phyloP scores from a whole-genome alignment of 2,329 filamentous ascomycete genomes.

The Byssothecium circinans region DNA sequence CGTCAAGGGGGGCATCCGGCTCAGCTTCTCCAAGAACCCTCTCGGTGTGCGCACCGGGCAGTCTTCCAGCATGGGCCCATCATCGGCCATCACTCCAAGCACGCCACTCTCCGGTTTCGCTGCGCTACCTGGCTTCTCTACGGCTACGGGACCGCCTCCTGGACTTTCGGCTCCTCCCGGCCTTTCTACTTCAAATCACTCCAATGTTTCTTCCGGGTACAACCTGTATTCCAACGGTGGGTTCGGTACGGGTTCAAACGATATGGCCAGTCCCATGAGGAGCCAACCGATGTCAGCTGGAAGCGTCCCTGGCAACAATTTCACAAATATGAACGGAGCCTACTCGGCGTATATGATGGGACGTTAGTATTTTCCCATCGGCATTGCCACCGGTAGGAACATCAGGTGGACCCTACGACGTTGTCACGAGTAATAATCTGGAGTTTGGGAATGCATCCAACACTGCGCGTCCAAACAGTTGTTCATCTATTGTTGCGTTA shows the following conservation, averaged over 20 bases:
- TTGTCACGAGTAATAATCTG: constrained; percentile 40
- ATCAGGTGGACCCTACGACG: constrained; percentile 16
- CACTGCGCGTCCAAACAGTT: constrained; percentile 33
- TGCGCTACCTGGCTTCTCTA: constrained; percentile 60
- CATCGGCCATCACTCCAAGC: constrained; percentile 54
- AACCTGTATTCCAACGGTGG: constrained; percentile 43
- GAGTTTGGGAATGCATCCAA: constrained; percentile 38
- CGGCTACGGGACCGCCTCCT: constrained; percentile 76
- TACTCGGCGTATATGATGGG: constrained; percentile 47
- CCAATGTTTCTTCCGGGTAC: constrained; percentile 36
- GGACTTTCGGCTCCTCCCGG: constrained; percentile 77
- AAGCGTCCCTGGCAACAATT: constrained; percentile 33
- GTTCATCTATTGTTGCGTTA: constrained; percentile 41
- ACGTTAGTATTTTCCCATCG: constrained; percentile 24
- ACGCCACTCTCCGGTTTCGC: constrained; percentile 61
- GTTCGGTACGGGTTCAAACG: constrained; percentile 39
- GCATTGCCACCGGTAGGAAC: neutral
- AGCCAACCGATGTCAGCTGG: constrained; percentile 34
- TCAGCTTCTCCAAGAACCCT: constrained; percentile 97
- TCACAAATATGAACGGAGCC: constrained; percentile 31
- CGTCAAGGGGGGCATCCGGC: constrained; percentile 87
- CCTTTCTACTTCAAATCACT: constrained; percentile 49
- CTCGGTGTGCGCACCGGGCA: constrained; percentile 85
- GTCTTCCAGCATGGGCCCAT: constrained; percentile 55
- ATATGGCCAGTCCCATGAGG: constrained; percentile 35